These are phyloP conservation scores for Xanthoceras sorbifolium DNA, from an alignment of 345 rosid species.

Conservation along the genomic window DNA sequence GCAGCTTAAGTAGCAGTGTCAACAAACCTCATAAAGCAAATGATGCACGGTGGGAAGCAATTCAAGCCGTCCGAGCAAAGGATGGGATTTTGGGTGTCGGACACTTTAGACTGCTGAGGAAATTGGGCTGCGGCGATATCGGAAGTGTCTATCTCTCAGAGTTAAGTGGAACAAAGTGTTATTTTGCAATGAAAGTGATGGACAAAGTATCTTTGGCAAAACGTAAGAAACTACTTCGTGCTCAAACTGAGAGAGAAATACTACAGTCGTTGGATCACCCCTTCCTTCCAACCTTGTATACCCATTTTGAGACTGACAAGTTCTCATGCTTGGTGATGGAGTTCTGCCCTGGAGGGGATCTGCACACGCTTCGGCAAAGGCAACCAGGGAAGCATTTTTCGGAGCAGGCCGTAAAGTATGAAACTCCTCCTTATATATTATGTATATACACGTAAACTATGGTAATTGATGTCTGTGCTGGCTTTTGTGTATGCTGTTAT, in stretches of 20 bases:
- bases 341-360: conserved; percentile 87
- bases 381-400: conserved; percentile 81
- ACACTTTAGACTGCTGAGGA: conserved; percentile 76
- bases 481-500: conserved; percentile 10
- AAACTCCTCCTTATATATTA: conserved; percentile 16
- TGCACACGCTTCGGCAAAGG: conserved; percentile 80
- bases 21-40: conserved; percentile 83
- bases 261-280: conserved; percentile 79
- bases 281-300: conserved; percentile 74
- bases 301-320: conserved; percentile 82
- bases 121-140: conserved; percentile 80
- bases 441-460: neutral
- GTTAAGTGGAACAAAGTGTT: conserved; percentile 66
- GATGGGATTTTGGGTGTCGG: conserved; percentile 69
- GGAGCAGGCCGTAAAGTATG: conserved; percentile 83
- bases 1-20: conserved; percentile 62
- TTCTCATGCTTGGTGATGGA: conserved; percentile 89
- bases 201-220: conserved; percentile 74
- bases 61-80: conserved; percentile 68
- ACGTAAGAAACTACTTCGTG: conserved; percentile 78
- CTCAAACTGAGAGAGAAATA: conserved; percentile 85
- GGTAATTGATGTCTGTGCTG: conserved; percentile 5
- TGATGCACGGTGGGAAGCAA: conserved; percentile 78
- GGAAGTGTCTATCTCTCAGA: conserved; percentile 82
- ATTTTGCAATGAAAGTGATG: conserved; percentile 80